These are phyloP conservation scores for Cystobasidiopsis lactophilus DNA, from an alignment of 768 basidiomycete species.

Conservation along the genomic window DNA sequence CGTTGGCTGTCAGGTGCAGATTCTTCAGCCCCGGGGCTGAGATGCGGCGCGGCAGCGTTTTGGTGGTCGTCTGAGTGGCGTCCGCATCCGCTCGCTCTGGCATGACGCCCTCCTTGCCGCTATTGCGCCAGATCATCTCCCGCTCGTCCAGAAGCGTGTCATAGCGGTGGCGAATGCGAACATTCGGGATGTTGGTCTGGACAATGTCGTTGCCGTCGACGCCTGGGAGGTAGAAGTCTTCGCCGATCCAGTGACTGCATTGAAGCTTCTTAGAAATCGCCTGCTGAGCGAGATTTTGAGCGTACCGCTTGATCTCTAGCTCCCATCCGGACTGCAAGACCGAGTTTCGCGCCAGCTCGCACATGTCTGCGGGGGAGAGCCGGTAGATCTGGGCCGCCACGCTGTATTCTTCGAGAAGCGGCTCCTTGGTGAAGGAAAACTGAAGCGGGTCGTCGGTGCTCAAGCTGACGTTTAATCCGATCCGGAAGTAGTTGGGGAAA, in stretches of 20 bases:
- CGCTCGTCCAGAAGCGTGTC: conserved; percentile 72
- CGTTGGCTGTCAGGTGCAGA: too few species aligned
- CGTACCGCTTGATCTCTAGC: conserved; percentile 63
- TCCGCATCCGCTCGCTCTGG: too few species aligned
- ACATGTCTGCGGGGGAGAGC: conserved; percentile 53
- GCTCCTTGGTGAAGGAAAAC: conserved; percentile 99
- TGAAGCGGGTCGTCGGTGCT: conserved; percentile 91
- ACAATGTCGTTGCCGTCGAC: conserved; percentile 86
- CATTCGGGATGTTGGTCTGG: conserved; percentile 97
- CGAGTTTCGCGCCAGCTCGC: conserved; percentile 93
- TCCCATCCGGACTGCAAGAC: conserved; percentile 94
- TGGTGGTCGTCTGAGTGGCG: too few species aligned
- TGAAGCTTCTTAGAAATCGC: neutral
- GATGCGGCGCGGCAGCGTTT: too few species aligned
- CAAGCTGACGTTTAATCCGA: conserved; percentile 81
- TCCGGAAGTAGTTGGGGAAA: conserved; percentile 82
- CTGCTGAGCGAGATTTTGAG: neutral
- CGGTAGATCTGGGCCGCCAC: conserved; percentile 97
- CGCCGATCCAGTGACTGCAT: conserved; percentile 57
- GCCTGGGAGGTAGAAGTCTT: conserved; percentile 80
- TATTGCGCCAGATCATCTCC: conserved; percentile 15
- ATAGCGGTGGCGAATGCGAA: conserved; percentile 72
- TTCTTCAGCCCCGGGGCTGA: too few species aligned
- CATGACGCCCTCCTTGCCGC: too few species aligned
- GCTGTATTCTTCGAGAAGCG: conserved; percentile 84